phyloP scores from a whole-genome alignment of 495 filamentous ascomycete species.

The Cudoniella acicularis region DNA sequence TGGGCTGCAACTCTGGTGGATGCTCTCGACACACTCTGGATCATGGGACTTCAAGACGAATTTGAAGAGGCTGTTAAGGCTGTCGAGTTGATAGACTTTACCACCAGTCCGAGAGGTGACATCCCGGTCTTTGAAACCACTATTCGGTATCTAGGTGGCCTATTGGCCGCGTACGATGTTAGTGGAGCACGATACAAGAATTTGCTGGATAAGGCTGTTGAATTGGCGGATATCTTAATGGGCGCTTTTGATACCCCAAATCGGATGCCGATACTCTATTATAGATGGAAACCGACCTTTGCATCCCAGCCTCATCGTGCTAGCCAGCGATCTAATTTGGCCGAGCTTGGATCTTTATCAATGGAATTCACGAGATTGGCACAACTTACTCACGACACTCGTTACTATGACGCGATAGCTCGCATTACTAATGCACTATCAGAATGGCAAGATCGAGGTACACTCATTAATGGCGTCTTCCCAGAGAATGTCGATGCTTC shows the following conservation, averaged over 20 bases:
- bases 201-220: constrained; percentile 80
- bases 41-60: constrained; percentile 87
- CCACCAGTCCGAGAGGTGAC: constrained; percentile 56
- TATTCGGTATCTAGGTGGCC: constrained; percentile 81
- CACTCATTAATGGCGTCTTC: constrained; percentile 78
- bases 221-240: constrained; percentile 86
- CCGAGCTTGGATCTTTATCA: constrained; percentile 86
- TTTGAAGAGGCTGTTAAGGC: constrained; percentile 81
- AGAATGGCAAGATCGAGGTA: constrained; percentile 66
- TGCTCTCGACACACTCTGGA: constrained; percentile 91
- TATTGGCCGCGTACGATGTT: constrained; percentile 81
- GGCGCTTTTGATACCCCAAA: constrained; percentile 96
- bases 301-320: constrained; percentile 65
- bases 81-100: constrained; percentile 85
- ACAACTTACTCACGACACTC: constrained; percentile 80
- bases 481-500: constrained; percentile 74
- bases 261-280: constrained; percentile 86
- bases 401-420: constrained; percentile 93
- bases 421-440: constrained; percentile 87
- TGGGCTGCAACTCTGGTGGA: constrained; percentile 97
- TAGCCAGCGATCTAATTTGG: constrained; percentile 58
- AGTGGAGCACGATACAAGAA: constrained; percentile 63
- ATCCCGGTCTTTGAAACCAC: constrained; percentile 87
- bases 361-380: constrained; percentile 93
- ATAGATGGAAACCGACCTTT: constrained; percentile 72